Base-by-base conservation (phyloP, 2,329 filamentous ascomycete genomes). In the Colletotrichum noveboracense region DNA sequence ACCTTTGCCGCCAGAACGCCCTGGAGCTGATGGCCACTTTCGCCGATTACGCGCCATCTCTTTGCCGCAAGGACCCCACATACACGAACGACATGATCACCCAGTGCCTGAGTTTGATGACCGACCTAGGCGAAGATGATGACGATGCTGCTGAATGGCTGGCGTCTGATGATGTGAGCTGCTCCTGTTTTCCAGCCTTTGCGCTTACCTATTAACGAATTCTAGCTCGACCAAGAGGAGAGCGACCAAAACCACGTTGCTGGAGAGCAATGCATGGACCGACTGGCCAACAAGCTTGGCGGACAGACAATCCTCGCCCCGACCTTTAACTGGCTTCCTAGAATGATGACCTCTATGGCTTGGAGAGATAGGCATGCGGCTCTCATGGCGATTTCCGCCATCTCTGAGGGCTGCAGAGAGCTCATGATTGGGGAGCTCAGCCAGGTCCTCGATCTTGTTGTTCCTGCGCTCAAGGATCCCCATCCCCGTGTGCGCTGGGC, bases 11-110 rank as follows among this genome's bases (percentile, higher is more conserved):
- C 76, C 97, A 99, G 85, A 98, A 98, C 82, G 96, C 96, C 0
- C 89, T 99, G 56, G 97, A 99, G 84, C 91, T 99, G 71, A 98
- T 99, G 95, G 96, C 96, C 30, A 99, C 97, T 0, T 99, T 99
- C 84, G 96, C 96, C 78, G 97, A 99, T 82, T 97, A 96, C 81
- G 94, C 95, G 1, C 96, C 97, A 6, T 94, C 94, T 48, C 96
- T 98, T 93, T 98, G 97, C 88, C 95, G 94, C 83, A 98, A 98
- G 84, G 96, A 99, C 82, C 86, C 93, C n/a, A 94, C 93, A 13
- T 99, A 97, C 86, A 97, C 96, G 3, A 93, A 91, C 76, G 96
- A 98, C 78, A 99, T 99, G 97, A 97, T 99, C 78, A 98, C 96
- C 1, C 97, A 99, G 85, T 99, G 97, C 84, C 88, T 99, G 79